phyloP scores from a whole-genome alignment of 2,329 filamentous ascomycete species.

The Geosmithia flava region DNA sequence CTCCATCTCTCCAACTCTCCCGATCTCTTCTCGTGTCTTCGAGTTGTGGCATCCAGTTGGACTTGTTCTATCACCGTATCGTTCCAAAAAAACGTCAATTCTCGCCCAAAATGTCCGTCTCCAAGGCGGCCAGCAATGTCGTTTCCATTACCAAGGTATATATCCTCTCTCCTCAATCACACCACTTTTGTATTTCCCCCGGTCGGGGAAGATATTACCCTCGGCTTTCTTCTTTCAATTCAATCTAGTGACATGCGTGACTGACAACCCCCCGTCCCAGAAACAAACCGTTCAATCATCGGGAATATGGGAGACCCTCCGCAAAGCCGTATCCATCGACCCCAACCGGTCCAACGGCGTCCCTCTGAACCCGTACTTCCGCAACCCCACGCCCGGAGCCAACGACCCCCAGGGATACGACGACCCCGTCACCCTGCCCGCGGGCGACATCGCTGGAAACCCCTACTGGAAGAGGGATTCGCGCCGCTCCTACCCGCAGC shows the following conservation, averaged over 20 bases:
- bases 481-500: slow-evolving; percentile 69
- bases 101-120: slow-evolving; percentile 41
- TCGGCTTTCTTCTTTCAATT: too few relatives aligned
- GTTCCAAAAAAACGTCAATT: too few relatives aligned
- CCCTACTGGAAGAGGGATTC: slow-evolving; percentile 76
- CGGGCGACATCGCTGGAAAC: slow-evolving; percentile 30
- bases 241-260: slow-evolving; percentile 1
- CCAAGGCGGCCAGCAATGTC: slow-evolving; percentile 42
- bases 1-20: slow-evolving; percentile 5
- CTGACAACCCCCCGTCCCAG: slow-evolving; percentile 30
- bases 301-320: slow-evolving; percentile 78
- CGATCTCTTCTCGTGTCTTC: neutral
- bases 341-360: slow-evolving; percentile 82
- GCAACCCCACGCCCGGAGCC: slow-evolving; percentile 55
- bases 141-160: slow-evolving; percentile 48
- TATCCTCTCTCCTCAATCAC: neutral
- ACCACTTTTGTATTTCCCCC: slow-evolving; percentile 1
- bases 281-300: slow-evolving; percentile 92
- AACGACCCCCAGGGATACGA: slow-evolving; percentile 23
- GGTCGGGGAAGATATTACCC: too few relatives aligned
- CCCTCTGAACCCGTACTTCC: slow-evolving; percentile 85
- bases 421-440: slow-evolving; percentile 45
- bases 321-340: slow-evolving; percentile 68
- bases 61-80: too few relatives aligned
- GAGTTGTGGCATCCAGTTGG: too few relatives aligned